Percentiles rank a stretch among this genome's conserved stretches.
phyloP scores from a whole-genome alignment of 192 early-diverging fungal species.

The Podila clonocystis region DNA sequence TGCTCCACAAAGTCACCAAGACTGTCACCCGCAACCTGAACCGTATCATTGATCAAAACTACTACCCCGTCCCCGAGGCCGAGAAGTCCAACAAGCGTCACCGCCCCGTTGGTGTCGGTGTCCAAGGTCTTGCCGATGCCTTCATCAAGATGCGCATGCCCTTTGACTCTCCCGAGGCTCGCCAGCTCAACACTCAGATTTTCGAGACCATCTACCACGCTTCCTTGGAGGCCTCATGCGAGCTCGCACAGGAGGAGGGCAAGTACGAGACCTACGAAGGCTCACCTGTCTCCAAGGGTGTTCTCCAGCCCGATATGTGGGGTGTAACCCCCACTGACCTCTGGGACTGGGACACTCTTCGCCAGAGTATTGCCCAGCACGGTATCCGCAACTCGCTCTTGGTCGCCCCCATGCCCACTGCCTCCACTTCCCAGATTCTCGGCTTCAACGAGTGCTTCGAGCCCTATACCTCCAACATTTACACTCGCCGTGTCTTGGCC shows the following conservation, averaged over 20 bases:
- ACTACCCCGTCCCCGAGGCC: conserved; percentile 93
- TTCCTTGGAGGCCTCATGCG: conserved; percentile 91
- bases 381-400: conserved; percentile 95
- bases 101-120: conserved; percentile 97
- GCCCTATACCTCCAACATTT: conserved; percentile 93
- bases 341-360: conserved; percentile 92
- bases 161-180: conserved; percentile 90
- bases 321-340: conserved; percentile 77
- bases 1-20: conserved; percentile 87
- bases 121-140: conserved; percentile 97
- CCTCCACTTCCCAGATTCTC: conserved; percentile 96
- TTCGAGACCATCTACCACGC: conserved; percentile 98
- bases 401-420: conserved; percentile 98
- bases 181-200: conserved; percentile 84
- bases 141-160: conserved; percentile 96
- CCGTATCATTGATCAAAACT: conserved; percentile 98
- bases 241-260: conserved; percentile 83
- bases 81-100: conserved; percentile 91
- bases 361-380: conserved; percentile 77
- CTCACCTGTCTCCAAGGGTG: conserved; percentile 88
- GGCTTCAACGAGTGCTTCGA: conserved; percentile 99
- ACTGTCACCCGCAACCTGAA: conserved; percentile 93
- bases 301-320: conserved; percentile 97
- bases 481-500: conserved; percentile 94
- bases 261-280: conserved; percentile 90